Base-by-base conservation (phyloP, 176 grass and related monocot species). In the Aegilops tauschii region DNA sequence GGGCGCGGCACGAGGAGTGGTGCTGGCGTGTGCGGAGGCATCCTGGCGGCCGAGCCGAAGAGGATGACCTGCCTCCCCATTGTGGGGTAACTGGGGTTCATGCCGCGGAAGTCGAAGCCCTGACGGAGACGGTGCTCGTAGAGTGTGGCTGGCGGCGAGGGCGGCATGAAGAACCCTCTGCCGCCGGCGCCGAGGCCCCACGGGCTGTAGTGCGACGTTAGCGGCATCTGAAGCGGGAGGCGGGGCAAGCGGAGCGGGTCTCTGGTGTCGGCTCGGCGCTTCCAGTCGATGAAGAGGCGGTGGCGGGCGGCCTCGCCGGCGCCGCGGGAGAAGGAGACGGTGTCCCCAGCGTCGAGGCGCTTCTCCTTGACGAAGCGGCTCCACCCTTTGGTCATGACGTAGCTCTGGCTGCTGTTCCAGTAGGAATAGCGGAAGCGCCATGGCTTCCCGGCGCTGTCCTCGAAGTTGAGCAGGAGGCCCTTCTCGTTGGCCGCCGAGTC, bases 371-470 rank as follows among this genome's bases (percentile, higher is more conserved):
- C 97, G 80, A 99, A 99, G 7, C 97, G 94, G 89, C 97, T 99
- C 97, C 97, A 99, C 0, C 97, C 97, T 30, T 99, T 99, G 82
- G 97, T 99, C 97, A 99, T 99, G 63, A 99, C 97, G 84, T 99
- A 99, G 89, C 97, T 99, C 94, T 99, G 97, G 81, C 97, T 99
- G 87, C 97, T 99, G 87, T 99, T 99, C 97, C 97, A 99, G 88
- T 99, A 99, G 64, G 97, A 99, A 87, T 99, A 99, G 79, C 97
- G 97, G 85, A 99, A 99, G 52, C 92, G 86, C 97, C 97, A 99
- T 42, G 89, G 94, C 92, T 99, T 99, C 49, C 94, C 97, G 61
- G 85, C 89, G 31, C 85, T 80, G 89, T 99, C 97, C 90, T 99
- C 92, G 77, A 99, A 99, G 92, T 65, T 84, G 71, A 99, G 90